Base-by-base conservation (phyloP, 176 grass and related monocot genomes). In the Lolium perenne region DNA sequence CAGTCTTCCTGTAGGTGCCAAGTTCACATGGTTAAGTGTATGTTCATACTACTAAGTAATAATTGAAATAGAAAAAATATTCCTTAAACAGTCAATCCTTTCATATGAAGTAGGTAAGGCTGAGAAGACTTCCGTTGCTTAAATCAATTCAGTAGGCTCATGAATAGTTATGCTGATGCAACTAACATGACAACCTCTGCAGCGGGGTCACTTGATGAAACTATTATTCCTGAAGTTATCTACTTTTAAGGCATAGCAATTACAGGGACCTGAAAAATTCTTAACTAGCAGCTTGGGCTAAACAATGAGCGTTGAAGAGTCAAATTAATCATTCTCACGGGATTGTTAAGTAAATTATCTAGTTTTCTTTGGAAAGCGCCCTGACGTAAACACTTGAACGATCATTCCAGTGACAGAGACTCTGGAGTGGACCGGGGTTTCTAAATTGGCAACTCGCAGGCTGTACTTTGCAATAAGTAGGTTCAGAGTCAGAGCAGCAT, bases 1-100 rank as follows among this genome's bases (percentile, higher is more conserved):
- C 92, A 94, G 84, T 91, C 89, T 56, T 91, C 92, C 89, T 94
- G 78, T 38, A 22, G 6, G 10, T 64, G 43, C 6, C 73, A 40
- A 25, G 56, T 74, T 35, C 35, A 78, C 6, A 78, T 20, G 22
- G 10, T 21, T 26, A 71, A 78, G 11, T 53, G 25, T 38, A 77
- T 60, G 41, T 59, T 21, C 49, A 77, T 20, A 10, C 51, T 16
- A 14, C 10, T 10, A 29, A 12, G 40, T 2, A n/a, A 62, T 10
- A 84, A 64, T 1, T 76, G 45, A 13, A 84, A 20, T 0, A 54
- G 0, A 83, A 63, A 16, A 62, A 51, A 5, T 18, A 10, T 70
- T 63, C 0, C 18, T n/a, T 55, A 16, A 71, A 50, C 6, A 15
- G 25, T 78, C 46, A 41, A 73, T 84, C 1, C 0, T 67, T 43